Evolutionary conservation across 768 basidiomycete genomes (phyloP).

Genomic region (Fibroporia radiculosa): DNA sequence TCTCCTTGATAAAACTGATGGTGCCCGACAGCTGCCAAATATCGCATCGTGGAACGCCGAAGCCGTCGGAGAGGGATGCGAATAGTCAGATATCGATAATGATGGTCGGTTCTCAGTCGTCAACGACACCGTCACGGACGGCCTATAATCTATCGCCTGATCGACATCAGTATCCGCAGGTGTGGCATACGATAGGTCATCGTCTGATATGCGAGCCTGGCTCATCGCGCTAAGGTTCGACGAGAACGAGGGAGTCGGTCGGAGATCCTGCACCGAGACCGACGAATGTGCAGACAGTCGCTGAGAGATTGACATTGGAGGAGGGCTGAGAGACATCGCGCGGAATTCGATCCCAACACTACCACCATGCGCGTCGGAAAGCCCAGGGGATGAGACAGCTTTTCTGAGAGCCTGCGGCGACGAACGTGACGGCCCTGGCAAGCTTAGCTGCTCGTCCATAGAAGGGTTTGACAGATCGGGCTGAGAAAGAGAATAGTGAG

Average conservation of each 20-base stretch:
- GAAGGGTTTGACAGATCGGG: constrained; percentile 34
- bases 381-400: constrained; percentile 15
- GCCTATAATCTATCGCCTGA: constrained; percentile 24
- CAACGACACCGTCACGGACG: constrained; percentile 46
- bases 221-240: constrained; percentile 14
- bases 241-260: constrained; percentile 12
- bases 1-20: constrained; percentile 14
- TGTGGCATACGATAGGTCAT: constrained; percentile 27
- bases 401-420: constrained; percentile 18
- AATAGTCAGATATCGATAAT: constrained; percentile 47
- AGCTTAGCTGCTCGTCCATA: constrained; percentile 5
- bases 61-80: constrained; percentile 64
- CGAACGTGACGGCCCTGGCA: constrained; percentile 9
- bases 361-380: constrained; percentile 9
- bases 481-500: constrained; percentile 51
- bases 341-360: background rate
- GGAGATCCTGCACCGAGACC: constrained; percentile 11
- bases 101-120: constrained; percentile 42
- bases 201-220: constrained; percentile 24
- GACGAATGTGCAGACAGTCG: constrained; percentile 17
- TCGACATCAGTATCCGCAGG: constrained; percentile 21
- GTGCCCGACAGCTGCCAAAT: constrained; percentile 22
- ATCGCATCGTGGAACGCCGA: constrained; percentile 73
- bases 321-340: constrained; percentile 31
- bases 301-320: constrained; percentile 30